A percentile compares a stretch with the other conserved stretches of the same genome.
Evolutionary conservation across 371 early-diverging fungal species (phyloP).

Genomic region (Mucor piriformis): DNA sequence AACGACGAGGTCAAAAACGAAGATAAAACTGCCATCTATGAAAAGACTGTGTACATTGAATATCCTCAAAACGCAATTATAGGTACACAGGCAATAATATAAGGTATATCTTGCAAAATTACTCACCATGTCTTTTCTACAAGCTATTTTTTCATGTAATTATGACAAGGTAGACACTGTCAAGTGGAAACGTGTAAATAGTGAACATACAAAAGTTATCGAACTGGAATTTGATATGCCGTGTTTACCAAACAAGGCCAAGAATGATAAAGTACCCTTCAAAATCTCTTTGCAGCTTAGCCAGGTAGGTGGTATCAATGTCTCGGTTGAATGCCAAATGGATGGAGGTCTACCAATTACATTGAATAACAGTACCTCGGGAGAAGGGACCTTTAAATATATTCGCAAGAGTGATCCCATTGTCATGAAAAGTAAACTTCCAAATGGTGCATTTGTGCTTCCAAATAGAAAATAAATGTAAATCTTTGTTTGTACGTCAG

Average conservation of each 20-base stretch:
- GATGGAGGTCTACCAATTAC: background rate
- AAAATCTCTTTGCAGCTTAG: background rate
- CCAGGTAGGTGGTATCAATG: background rate
- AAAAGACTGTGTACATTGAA: background rate
- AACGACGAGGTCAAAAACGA: background rate
- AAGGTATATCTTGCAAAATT: background rate
- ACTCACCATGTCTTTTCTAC: background rate
- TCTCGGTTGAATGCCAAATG: background rate
- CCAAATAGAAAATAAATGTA: background rate
- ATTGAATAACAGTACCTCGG: background rate
- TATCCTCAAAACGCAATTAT: background rate
- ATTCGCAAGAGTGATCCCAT: background rate
- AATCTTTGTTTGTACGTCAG: no score
- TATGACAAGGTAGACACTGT: background rate
- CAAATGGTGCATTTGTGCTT: background rate
- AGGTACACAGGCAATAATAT: background rate
- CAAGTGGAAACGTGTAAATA: background rate
- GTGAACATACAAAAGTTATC: background rate
- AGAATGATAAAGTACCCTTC: background rate
- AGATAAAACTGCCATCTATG: background rate
- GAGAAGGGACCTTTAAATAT: background rate
- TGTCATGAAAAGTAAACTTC: background rate
- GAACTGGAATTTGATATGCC: background rate
- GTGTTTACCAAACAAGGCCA: background rate
- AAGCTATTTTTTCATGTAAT: background rate